Base-by-base conservation (phyloP, 2,329 filamentous ascomycete genomes). In the Colletotrichum simmondsii region DNA sequence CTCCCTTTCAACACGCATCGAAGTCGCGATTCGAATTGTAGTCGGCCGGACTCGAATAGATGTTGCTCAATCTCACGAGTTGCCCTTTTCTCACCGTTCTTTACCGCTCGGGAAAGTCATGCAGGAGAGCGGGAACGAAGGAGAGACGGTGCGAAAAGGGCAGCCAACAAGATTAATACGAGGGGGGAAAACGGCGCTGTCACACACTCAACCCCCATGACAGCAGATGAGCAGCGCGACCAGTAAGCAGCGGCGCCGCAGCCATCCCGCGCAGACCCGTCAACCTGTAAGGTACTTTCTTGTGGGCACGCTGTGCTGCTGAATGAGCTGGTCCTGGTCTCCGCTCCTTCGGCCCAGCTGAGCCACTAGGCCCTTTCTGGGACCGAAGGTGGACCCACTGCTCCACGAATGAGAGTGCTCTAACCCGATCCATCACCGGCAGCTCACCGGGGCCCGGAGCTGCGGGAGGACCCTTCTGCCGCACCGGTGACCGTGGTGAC, bases 371-470 rank as follows among this genome's bases (percentile, higher is more conserved):
- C 71, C 54, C 22, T 53, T 72, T 72, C 26, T 58, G 71, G 26
- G 24, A 72, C 71, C 66, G 71, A 62, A 12, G 46, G 66, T 42
- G 60, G 66, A 42, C 19, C 19, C 26, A 10, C 4, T 12, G 12
- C 5, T 14, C 11, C 30, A 32, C 2, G 14, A 22, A 19, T 46
- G 42, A 66, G 30, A 56, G 56, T 26, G 35, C 26, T 14, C 66
- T 73, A 71, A 24, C 60, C 66, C 60, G 32, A 65, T 65, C 22
- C 56, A 71, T 73, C 49, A 73, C 71, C 71, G 71, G 60, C 46
- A 58, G 19, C 16, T 65, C 14, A 56, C 46, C 71, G 60, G 71
- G 52, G 28, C 24, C 37, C 32, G 54, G 61, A 56, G 35, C 56
- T 49, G 49, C 65, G 54, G 65, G 42, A 49, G 37, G 16, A 46